Conservation (phyloP, 768 basidiomycete genomes). For the Boletus coccyginus region DNA sequence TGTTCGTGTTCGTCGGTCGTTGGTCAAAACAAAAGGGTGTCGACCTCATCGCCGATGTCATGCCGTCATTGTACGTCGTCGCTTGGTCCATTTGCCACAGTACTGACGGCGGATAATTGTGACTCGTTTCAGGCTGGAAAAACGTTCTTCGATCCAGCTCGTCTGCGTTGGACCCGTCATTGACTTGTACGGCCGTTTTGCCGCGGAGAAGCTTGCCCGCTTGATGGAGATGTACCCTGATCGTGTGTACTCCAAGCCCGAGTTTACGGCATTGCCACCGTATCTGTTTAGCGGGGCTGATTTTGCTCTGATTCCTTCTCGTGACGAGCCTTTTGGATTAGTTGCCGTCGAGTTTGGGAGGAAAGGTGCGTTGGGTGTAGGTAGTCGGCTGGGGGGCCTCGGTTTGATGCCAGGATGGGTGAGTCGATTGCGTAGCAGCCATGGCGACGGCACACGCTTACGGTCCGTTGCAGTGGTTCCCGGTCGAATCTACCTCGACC, state of each 20-base stretch:
- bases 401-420: slow-evolving; percentile 99
- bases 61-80: slow-evolving; percentile 74
- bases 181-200: slow-evolving; percentile 92
- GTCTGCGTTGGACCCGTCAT: slow-evolving; percentile 93
- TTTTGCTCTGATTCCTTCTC: slow-evolving; percentile 92
- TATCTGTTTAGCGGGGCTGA: slow-evolving; percentile 94
- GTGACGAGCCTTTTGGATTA: slow-evolving; percentile 94
- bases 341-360: slow-evolving; percentile 96
- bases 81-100: fast-evolving
- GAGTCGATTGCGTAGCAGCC: slow-evolving; percentile 28
- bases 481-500: slow-evolving; percentile 90
- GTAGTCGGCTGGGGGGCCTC: slow-evolving; percentile 89
- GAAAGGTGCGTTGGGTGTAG: slow-evolving; percentile 95
- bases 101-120: neutral
- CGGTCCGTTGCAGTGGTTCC: slow-evolving; percentile 73
- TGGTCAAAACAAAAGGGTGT: slow-evolving; percentile 99
- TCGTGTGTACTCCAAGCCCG: slow-evolving; percentile 93
- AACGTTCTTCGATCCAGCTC: slow-evolving; percentile 81
- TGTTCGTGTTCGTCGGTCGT: slow-evolving; percentile 95
- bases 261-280: slow-evolving; percentile 91
- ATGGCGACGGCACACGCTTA: neutral
- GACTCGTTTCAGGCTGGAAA: slow-evolving; percentile 59
- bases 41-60: slow-evolving; percentile 94
- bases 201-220: slow-evolving; percentile 88
- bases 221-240: slow-evolving; percentile 96